Conservation (phyloP, 2,329 filamentous ascomycete genomes). For the Malbranchea zuffiana region DNA sequence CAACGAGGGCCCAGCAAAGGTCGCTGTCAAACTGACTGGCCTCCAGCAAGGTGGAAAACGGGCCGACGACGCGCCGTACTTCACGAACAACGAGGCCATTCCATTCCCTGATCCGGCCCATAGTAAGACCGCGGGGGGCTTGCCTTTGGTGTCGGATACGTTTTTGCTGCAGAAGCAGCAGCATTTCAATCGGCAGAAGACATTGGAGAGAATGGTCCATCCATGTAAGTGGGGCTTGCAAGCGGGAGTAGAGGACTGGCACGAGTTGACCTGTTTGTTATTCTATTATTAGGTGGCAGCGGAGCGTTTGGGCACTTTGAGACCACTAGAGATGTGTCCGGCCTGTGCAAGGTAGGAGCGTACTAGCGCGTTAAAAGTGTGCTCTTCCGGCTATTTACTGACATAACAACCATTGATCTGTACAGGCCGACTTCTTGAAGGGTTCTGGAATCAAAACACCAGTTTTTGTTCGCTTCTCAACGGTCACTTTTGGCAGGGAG, state of each 20-base stretch:
- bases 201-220: conserved; percentile 5
- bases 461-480: conserved; percentile 64
- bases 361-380: too few relatives aligned
- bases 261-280: not conserved
- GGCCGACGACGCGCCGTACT: conserved; percentile 42
- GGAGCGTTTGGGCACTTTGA: conserved; percentile 4
- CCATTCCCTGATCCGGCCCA: conserved; percentile 37
- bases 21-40: conserved; percentile 43
- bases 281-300: not conserved
- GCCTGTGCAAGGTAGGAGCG: too few relatives aligned
- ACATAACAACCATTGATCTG: too few relatives aligned
- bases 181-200: conserved; percentile 4
- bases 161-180: conserved; percentile 5
- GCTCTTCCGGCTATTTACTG: too few relatives aligned
- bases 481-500: conserved; percentile 58
- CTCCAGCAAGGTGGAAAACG: conserved; percentile 37
- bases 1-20: conserved; percentile 44
- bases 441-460: conserved; percentile 50
- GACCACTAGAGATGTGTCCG: conserved; percentile 5
- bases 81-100: conserved; percentile 46
- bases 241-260: too few relatives aligned
- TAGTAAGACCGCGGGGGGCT: conserved; percentile 3
- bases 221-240: not conserved
- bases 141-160: conserved; percentile 1
- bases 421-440: conserved; percentile 51